Base-by-base conservation (phyloP, 73 alveolate genomes). In the Paramecium caudatum region DNA sequence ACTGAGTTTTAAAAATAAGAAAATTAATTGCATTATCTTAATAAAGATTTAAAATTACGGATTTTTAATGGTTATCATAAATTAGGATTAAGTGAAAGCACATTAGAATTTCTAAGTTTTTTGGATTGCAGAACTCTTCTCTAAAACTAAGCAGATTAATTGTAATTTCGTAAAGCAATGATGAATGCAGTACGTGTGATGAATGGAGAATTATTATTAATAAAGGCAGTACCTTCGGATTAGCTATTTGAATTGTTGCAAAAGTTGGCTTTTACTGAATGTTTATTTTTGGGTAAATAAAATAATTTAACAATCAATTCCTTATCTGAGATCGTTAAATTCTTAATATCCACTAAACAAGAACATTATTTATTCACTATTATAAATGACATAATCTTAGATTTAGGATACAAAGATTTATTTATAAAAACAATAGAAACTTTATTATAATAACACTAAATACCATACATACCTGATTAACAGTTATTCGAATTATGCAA, bases 381-480 rank as follows among this genome's bases (percentile, higher is more conserved):
- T 39, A 74, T 74, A 5, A 74, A 25, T 30, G 88, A 74, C 34
- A 34, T 68, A 47, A 32, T 43, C 9, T 7, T 32, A 17, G 88
- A 19, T 45, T 43, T 41, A 5, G 88, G 47, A 43, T 74, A 15
- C 3, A 19, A 41, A 37, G 69, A 74, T 19, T 21, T 43, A 16
- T 74, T 74, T 74, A 8, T 17, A 16, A 8, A 74, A n/a, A 37
- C 47, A 41, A 45, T 74, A 2, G 65, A 74, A 37, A 10, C 33
- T 7, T 17, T 74, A 37, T n/a, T 74, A 16, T 19, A 37, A 16
- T 19, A 15, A 10, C 88, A 74, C 32, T 41, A 45, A 2, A 37
- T 74, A 2, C 69, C 88, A 21, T 74, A 74, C 7, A 74, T 74
- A 12, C 88, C 88, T 41, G 88, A 74, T 74, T n/a, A 74, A 39